Evolutionary conservation across 352 stramenopile genomes (phyloP), one percentile per base, ranked within the genome.

Genomic region (Phytophthora pisi): DNA sequence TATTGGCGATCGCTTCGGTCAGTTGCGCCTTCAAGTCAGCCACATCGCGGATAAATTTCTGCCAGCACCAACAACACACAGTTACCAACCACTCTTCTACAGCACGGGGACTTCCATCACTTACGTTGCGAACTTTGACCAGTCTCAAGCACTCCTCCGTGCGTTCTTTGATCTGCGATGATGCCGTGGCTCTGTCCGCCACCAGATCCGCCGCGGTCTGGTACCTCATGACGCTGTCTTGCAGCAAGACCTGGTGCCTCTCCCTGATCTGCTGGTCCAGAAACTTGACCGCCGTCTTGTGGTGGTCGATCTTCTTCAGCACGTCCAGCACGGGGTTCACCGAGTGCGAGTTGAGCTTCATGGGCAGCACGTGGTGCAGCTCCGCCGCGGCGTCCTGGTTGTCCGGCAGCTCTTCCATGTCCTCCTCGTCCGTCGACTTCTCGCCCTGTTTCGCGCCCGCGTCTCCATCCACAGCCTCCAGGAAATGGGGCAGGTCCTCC

Each of bases 271-370:
- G 68, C 43, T 82, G 72, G 58, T 95, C 77, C 60, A 95, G 57
- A 47, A 81, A 89, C 30, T 78, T 77, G 46, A 95, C 79, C 34
- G 77, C 82, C 9, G 77, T 77, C 57, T 90, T 92, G 57, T 88
- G 77, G 57, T 91, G 73, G 45, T 95, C 86, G 57, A 95, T 95
- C 46, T 90, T 86, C 72, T 95, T 95, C 6, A 95, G 75, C 36
- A 81, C 75, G 38, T 95, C 71, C 13, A 95, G 60, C 53, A 92
- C 80, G 1, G 84, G 86, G 59, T 95, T 92, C 5, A 74, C 86
- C 10, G 86, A 88, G 51, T 88, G 86, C 4, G 82, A 83, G 38
- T 93, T 95, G 11, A 95, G 75, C 57, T 87, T 89, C 79, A 90
- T 89, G 1, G 86, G 86, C 42, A 92, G 57, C 16, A 79, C 80